phyloP scores from a whole-genome alignment of 129 eudicot species.

The Sambucus nigra region DNA sequence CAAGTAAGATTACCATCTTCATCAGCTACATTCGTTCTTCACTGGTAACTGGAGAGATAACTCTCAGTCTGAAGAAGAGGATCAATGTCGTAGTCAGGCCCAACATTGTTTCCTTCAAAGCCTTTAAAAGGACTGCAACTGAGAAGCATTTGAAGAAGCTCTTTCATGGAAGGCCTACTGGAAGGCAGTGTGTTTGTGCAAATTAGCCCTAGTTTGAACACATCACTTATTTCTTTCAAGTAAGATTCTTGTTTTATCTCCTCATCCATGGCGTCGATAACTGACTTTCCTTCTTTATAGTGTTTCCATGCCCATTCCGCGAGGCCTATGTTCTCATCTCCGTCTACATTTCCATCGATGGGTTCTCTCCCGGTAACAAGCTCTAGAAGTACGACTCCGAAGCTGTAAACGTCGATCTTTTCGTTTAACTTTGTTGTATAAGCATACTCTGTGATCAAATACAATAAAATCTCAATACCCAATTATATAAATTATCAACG shows the following conservation, averaged over 20 bases:
- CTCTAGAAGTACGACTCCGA: constrained; percentile 80
- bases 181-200: constrained; percentile 74
- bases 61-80: constrained; percentile 46
- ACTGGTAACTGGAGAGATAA: constrained; percentile 49
- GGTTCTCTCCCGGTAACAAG: constrained; percentile 81
- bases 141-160: constrained; percentile 54
- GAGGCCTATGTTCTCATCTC: constrained; percentile 44
- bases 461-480: not conserved
- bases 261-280: constrained; percentile 41
- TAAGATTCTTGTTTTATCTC: constrained; percentile 38
- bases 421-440: constrained; percentile 58
- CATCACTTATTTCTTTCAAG: constrained; percentile 48
- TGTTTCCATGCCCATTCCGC: constrained; percentile 92
- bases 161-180: constrained; percentile 77
- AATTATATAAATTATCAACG: too few relatives aligned
- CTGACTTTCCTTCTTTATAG: constrained; percentile 40
- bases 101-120: constrained; percentile 28
- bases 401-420: constrained; percentile 69
- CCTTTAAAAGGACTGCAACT: constrained; percentile 22
- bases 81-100: constrained; percentile 40
- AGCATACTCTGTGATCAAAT: constrained; percentile 59
- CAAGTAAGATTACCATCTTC: constrained; percentile 30
- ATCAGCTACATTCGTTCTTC: constrained; percentile 34
- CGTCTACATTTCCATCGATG: constrained; percentile 46
- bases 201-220: constrained; percentile 61